Conservation (phyloP, 805 yeast species). For the Kurtzmaniella fragi region DNA sequence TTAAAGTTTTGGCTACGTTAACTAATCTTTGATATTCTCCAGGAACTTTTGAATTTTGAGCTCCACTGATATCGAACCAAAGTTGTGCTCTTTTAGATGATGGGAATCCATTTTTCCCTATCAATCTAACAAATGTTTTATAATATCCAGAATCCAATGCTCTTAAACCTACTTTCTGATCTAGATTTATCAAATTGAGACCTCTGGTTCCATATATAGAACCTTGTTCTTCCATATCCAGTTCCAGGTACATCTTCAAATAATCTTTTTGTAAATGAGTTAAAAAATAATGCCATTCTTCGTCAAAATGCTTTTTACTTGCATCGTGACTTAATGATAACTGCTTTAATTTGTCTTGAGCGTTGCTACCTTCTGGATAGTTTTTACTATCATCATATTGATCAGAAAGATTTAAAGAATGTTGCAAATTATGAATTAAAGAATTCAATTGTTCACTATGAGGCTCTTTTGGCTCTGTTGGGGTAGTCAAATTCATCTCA, state of each 20-base stretch:
- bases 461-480: too few species aligned
- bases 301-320: conserved; percentile 29
- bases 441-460: too few species aligned
- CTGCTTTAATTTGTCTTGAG: conserved; percentile 25
- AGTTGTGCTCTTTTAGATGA: conserved; percentile 40
- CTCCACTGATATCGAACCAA: conserved; percentile 55
- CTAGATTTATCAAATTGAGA: conserved; percentile 20
- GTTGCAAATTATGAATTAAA: too few species aligned
- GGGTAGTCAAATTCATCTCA: too few species aligned
- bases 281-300: conserved; percentile 44
- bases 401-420: too few species aligned
- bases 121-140: conserved; percentile 27
- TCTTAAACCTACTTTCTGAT: conserved; percentile 4
- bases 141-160: conserved; percentile 3
- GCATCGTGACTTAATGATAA: conserved; percentile 43
- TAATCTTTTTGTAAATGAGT: conserved; percentile 22
- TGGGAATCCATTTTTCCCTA: conserved; percentile 43
- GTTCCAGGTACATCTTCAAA: conserved; percentile 5
- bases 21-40: conserved; percentile 40
- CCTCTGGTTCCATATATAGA: conserved; percentile 36
- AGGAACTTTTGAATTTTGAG: conserved; percentile 37
- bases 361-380: conserved; percentile 7
- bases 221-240: conserved; percentile 8
- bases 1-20: conserved; percentile 7
- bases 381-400: conserved; percentile 4